Evolutionary conservation across 768 basidiomycete genomes (phyloP), one percentile per base, ranked within the genome.

Genomic region (Termitomyces sp.): DNA sequence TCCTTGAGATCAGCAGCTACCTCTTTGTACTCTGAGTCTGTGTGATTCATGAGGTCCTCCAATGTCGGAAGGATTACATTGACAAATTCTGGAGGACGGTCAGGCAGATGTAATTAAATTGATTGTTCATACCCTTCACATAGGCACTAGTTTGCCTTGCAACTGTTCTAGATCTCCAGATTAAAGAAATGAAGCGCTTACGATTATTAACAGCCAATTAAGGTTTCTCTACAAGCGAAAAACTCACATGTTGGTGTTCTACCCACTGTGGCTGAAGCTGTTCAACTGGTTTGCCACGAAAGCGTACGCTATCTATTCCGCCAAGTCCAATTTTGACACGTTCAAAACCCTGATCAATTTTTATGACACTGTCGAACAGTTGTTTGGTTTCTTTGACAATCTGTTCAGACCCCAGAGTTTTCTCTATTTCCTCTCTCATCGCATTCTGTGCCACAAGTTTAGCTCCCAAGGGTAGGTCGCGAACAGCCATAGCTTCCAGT

Each of bases 261-360:
- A 54, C 40, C 62, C 62, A 63, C 10, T 23, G 51, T 41, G 58
- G 62, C 33, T 57, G 58, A 16, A 63, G n/a, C 36, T 46, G 23
- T 43, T 60, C 47, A n/a, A 55, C 50, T 32, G 58, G 58, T 40
- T 63, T 60, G n/a, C 50, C 44, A 18, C 33, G 43, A 38, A 63
- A 60, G 8, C 30, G 30, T 6, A 32, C 35, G 23, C 4, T 40
- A 40, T 63, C 62, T 35, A 63, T 40, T 16, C 41, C 43, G 1
- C 33, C 55, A 44, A 63, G 43, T 36, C 55, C 58, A 28, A 56
- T 60, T 35, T 63, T 63, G 33, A 60, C 30, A 16, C 56, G 55
- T 50, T 63, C 62, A 32, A 63, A 60, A 28, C 55, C 58, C 35
- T 63, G 62, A 35, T 63, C 62, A n/a, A 63, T 54, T 43, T 57